These are phyloP conservation scores for Ulvella scutata DNA, from an alignment of 139 green algal species.

Conservation along the genomic window DNA sequence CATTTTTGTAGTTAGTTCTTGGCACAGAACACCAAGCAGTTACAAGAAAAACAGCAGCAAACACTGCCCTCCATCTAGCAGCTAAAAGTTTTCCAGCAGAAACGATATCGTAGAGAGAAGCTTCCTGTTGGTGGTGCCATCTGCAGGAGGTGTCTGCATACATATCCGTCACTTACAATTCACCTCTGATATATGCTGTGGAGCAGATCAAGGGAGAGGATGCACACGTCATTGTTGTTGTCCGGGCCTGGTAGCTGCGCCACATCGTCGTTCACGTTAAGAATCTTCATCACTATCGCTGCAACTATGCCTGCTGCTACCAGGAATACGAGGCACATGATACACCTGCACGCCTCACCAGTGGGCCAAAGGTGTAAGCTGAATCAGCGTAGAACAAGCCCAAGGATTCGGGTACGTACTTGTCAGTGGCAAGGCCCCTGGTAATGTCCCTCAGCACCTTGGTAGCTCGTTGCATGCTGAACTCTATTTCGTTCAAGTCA, in stretches of 20 bases:
- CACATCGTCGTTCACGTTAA: not conserved
- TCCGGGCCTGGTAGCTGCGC: not conserved
- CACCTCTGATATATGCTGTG: not conserved
- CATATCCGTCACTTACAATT: not conserved
- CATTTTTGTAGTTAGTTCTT: too few relatives aligned
- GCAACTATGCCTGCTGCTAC: not conserved
- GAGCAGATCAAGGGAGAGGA: not conserved
- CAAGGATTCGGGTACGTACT: conserved; percentile 30
- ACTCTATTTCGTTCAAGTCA: conserved; percentile 79
- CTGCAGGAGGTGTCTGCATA: too few relatives aligned
- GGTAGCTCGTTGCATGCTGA: conserved; percentile 70
- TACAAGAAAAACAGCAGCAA: too few relatives aligned
- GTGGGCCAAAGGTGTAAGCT: too few relatives aligned
- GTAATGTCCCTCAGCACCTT: conserved; percentile 72
- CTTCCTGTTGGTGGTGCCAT: too few relatives aligned
- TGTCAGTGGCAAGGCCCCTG: conserved; percentile 70
- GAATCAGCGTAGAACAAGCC: too few relatives aligned
- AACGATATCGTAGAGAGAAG: too few relatives aligned
- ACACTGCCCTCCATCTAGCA: too few relatives aligned
- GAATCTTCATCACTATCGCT: not conserved
- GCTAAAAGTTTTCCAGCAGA: too few relatives aligned
- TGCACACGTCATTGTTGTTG: conserved; percentile 1
- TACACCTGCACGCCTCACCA: not conserved
- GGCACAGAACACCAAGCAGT: too few relatives aligned
- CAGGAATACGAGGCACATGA: not conserved